A percentile compares a stretch with the other conserved stretches of the same genome.
These are phyloP conservation scores for Monilinia polystroma DNA, from an alignment of 2,329 filamentous ascomycete species.

Conservation along the genomic window DNA sequence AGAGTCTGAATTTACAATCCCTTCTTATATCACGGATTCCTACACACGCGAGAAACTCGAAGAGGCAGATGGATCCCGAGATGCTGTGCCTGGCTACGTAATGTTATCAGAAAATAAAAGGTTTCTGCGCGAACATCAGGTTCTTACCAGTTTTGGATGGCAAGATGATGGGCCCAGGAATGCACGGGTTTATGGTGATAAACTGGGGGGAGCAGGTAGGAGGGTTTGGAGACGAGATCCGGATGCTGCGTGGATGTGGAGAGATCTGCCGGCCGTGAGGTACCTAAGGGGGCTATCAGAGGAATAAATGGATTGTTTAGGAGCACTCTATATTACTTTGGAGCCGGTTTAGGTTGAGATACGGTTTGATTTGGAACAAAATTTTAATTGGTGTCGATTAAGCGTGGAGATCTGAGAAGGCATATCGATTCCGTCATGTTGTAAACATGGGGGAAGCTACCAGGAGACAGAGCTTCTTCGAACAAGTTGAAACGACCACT, in stretches of 20 bases:
- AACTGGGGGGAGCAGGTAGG: not conserved
- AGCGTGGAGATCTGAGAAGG: not conserved
- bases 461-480: not conserved
- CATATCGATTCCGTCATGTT: not conserved
- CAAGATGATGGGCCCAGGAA: conserved; percentile 8
- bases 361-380: not conserved
- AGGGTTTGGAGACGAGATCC: not conserved
- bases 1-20: not conserved
- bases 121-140: conserved; percentile 16
- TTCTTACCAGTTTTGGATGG: conserved; percentile 20
- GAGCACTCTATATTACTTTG: not conserved
- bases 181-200: conserved; percentile 19
- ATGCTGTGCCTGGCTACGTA: conserved; percentile 8
- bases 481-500: not conserved
- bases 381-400: not conserved
- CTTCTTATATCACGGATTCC: not conserved
- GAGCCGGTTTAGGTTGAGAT: not conserved
- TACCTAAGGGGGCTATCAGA: conserved; percentile 4
- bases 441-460: not conserved
- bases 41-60: not conserved
- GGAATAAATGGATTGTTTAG: not conserved
- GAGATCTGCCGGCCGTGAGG: conserved; percentile 3
- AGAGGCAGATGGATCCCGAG: conserved; percentile 1
- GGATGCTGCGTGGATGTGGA: not conserved
- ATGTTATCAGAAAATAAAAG: not conserved